A percentile compares a stretch with the other conserved stretches of the same genome.
phyloP scores from a whole-genome alignment of 2,329 filamentous ascomycete species.

The Helotiales sp. region DNA sequence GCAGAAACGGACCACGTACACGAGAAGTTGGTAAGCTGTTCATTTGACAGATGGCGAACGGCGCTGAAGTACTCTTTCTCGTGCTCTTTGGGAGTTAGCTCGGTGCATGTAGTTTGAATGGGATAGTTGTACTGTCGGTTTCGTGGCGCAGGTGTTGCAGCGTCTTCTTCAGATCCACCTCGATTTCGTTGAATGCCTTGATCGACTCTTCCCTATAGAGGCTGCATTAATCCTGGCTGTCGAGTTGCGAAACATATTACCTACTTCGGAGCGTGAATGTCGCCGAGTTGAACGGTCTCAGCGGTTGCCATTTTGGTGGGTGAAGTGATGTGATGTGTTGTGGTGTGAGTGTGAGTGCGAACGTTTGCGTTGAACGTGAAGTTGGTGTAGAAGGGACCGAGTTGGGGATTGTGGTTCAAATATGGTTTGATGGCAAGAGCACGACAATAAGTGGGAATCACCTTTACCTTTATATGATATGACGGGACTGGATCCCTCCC shows the following conservation, averaged over 20 bases:
- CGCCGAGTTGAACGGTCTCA: slow-evolving; percentile 52
- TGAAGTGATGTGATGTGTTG: neutral
- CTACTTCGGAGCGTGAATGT: slow-evolving; percentile 41
- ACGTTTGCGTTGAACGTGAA: too few relatives aligned
- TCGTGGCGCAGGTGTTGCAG: slow-evolving; percentile 51
- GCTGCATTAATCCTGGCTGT: neutral
- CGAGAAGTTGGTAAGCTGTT: slow-evolving; percentile 33
- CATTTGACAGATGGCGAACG: slow-evolving; percentile 34
- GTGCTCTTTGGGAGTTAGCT: slow-evolving; percentile 43
- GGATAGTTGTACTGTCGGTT: slow-evolving; percentile 41
- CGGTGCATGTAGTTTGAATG: neutral
- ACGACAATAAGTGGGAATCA: neutral
- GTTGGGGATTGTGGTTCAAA: neutral
- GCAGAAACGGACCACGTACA: slow-evolving; percentile 26
- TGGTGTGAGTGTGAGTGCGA: neutral
- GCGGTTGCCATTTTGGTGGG: slow-evolving; percentile 33
- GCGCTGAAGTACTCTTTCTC: slow-evolving; percentile 56
- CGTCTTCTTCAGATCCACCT: slow-evolving; percentile 51
- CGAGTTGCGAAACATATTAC: slow-evolving; percentile 16
- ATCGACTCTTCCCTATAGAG: slow-evolving; percentile 48
- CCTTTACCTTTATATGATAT: neutral
- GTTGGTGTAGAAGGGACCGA: neutral
- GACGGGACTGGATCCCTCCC: too few relatives aligned
- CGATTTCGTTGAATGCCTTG: slow-evolving; percentile 48
- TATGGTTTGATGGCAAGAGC: neutral